phyloP scores from a whole-genome alignment of 169 alveolate genomes.

The Eimeria maxima region DNA sequence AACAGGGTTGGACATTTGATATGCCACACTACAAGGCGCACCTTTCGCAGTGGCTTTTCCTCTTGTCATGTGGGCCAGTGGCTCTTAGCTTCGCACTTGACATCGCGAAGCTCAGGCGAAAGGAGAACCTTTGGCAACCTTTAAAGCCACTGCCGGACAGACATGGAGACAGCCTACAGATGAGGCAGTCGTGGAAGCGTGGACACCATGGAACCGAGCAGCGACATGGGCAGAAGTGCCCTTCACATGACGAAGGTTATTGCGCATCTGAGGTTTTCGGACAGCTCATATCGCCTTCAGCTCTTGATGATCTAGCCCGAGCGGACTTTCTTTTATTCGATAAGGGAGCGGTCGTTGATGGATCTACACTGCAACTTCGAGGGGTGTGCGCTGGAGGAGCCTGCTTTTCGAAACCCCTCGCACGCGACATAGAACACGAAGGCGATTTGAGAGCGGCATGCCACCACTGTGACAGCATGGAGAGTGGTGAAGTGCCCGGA shows the following conservation, averaged over 20 bases:
- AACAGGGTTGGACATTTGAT: constrained; percentile 5
- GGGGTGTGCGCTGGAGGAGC: constrained; percentile 62
- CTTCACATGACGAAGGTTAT: background rate
- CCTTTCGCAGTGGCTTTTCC: constrained; percentile 31
- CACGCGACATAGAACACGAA: background rate
- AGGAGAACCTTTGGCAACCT: constrained; percentile 49
- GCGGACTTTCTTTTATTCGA: constrained; percentile 50
- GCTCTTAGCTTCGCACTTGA: constrained; percentile 43
- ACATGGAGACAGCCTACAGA: background rate
- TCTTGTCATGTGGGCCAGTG: constrained; percentile 69
- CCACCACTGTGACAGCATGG: background rate
- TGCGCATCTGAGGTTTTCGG: constrained; percentile 20
- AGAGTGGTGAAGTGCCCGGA: background rate
- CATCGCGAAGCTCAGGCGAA: constrained; percentile 54
- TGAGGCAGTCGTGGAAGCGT: background rate
- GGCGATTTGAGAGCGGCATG: background rate
- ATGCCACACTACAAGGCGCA: constrained; percentile 6
- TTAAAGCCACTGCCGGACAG: background rate
- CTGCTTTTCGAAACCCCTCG: background rate
- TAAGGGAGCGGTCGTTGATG: constrained; percentile 41
- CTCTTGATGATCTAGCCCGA: constrained; percentile 55
- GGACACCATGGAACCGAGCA: background rate
- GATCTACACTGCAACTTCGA: constrained; percentile 24
- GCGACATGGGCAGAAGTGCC: background rate
- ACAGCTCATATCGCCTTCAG: constrained; percentile 65